These are phyloP conservation scores for Amborella trichopoda DNA, from an alignment of 164 flowering plant species.

Conservation along the genomic window DNA sequence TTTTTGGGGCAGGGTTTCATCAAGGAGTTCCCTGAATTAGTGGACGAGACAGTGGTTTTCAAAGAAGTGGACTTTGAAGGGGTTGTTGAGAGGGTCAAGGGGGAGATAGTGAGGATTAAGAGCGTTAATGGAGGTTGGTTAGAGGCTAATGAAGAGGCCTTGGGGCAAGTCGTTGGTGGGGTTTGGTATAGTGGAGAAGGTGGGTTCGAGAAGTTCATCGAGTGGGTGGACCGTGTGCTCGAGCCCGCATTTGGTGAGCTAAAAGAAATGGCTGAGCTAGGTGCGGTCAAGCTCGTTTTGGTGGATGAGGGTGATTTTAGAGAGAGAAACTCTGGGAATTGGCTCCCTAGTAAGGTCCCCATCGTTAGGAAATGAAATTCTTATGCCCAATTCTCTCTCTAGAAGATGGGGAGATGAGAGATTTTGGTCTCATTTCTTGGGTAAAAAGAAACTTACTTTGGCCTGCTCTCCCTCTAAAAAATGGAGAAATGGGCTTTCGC, in stretches of 20 bases:
- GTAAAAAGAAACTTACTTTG: too few relatives aligned
- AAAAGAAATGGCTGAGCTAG: too few relatives aligned
- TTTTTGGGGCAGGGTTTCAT: neutral
- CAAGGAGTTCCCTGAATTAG: slow-evolving; percentile 32
- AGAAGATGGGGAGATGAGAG: too few relatives aligned
- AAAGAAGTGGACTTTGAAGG: slow-evolving; percentile 49
- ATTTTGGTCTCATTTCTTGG: too few relatives aligned
- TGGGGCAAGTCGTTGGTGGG: slow-evolving; percentile 56
- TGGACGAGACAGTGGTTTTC: slow-evolving; percentile 57
- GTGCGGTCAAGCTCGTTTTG: too few relatives aligned
- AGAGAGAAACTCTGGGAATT: slow-evolving; percentile 44
- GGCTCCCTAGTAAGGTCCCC: slow-evolving; percentile 34
- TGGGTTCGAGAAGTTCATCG: slow-evolving; percentile 20
- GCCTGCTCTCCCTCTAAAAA: too few relatives aligned
- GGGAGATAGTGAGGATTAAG: slow-evolving; percentile 33
- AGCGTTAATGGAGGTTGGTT: slow-evolving; percentile 19
- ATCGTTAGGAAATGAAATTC: too few relatives aligned
- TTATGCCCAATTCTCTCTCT: too few relatives aligned
- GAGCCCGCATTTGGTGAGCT: slow-evolving; percentile 57
- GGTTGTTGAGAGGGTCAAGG: slow-evolving; percentile 22
- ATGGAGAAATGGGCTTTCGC: too few relatives aligned
- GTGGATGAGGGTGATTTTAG: too few relatives aligned
- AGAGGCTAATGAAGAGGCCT: slow-evolving; percentile 43
- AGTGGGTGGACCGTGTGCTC: slow-evolving; percentile 58
- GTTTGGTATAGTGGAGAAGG: slow-evolving; percentile 50